Evolutionary conservation across 495 filamentous ascomycete genomes (phyloP).

Genomic region (Lepraria neglecta): DNA sequence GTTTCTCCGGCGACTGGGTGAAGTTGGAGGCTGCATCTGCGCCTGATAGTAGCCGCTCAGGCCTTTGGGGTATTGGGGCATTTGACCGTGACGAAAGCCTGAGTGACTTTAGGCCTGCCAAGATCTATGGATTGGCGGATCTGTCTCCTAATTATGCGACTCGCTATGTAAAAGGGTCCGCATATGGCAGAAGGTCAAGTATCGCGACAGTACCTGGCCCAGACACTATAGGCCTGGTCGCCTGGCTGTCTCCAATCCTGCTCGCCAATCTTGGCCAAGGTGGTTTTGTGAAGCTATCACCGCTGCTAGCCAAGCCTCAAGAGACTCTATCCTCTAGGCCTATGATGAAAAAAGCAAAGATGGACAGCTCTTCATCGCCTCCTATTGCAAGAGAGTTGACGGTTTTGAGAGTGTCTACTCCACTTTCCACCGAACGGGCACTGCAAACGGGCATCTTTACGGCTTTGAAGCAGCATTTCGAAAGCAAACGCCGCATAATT

Average conservation of each 20-base stretch:
- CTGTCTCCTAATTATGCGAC: conserved; percentile 42
- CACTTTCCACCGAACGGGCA: conserved; percentile 73
- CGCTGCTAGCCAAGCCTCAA: conserved; percentile 33
- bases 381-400: conserved; percentile 88
- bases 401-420: conserved; percentile 82
- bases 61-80: conserved; percentile 43
- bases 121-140: conserved; percentile 82
- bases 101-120: conserved; percentile 66
- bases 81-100: conserved; percentile 42
- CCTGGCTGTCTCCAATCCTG: conserved; percentile 77
- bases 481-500: conserved; percentile 67
- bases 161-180: conserved; percentile 44
- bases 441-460: conserved; percentile 78
- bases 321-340: conserved; percentile 28
- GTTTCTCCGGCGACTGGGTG: conserved; percentile 98
- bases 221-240: conserved; percentile 44
- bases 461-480: conserved; percentile 80
- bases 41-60: conserved; percentile 40
- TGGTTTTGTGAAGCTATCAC: conserved; percentile 65
- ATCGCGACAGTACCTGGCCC: conserved; percentile 36
- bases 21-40: conserved; percentile 57
- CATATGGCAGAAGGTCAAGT: conserved; percentile 43
- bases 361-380: conserved; percentile 56
- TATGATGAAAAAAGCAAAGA: conserved; percentile 39
- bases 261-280: conserved; percentile 74